Base-by-base conservation (phyloP, 1,284 basidiomycete species). In the Singerocomus inundabilis region DNA sequence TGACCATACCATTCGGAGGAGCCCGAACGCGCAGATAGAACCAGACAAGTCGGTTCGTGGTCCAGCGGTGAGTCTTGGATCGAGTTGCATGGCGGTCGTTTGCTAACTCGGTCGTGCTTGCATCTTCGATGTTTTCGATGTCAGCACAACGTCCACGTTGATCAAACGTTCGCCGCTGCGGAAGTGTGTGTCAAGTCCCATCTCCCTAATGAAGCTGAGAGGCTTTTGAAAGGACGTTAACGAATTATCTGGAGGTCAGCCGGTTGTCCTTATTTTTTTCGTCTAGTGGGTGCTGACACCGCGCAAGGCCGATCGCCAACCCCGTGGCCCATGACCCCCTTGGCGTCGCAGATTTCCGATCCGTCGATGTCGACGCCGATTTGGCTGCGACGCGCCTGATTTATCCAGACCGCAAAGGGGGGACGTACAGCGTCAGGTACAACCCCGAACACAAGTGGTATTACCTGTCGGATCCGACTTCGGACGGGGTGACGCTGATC, bases 401-500 rank as follows among this genome's bases (percentile, higher is more conserved):
- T 4, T 49, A 39, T 15, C 36, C 31, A 2, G 24, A 37, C 15
- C 12, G 35, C 2, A 16, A 49, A 6, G 12, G 9, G 7, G n/a
- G 18, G n/a, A 49, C 29, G 13, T 1, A 39, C 26, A 37, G 24
- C 12, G 26, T 62, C 45, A 53, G 48, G 46, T 64, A 72, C 57
- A 73, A 71, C 48, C 67, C 72, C 2, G 46, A 59, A 15, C 75
- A 78, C 55, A 54, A 59, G 49, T 79, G 74, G 76, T 75, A 77
- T 59, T 78, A 75, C 62, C 58, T 77, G 37, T 63, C 67, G 7
- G 69, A 70, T 36, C 71, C 76, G 65, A 69, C 67, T 1, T 74
- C 76, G 0, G 70, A 75, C n/a, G 75, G 79, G 60, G 71, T 75
- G 28, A 69, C 68, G 21, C 57, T 78, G 45, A 70, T 79, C 61